Evolutionary conservation across 2,329 filamentous ascomycete genomes (phyloP).

Genomic region (Penicillium sp.): DNA sequence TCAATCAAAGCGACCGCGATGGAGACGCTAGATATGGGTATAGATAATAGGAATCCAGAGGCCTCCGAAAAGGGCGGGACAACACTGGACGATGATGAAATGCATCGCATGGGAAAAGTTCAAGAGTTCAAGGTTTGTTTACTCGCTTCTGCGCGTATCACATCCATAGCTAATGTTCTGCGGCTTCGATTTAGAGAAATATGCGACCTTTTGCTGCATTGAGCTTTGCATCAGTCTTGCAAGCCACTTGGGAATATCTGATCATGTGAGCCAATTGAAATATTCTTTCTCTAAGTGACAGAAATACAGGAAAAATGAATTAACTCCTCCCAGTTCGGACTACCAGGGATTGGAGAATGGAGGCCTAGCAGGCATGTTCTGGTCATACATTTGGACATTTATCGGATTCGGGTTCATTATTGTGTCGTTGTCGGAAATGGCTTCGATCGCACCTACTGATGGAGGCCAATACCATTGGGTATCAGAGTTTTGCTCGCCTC

Average conservation of each 20-base stretch:
- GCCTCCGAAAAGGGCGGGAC: slow-evolving; percentile 9
- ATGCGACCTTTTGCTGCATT: slow-evolving; percentile 35
- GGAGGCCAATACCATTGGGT: slow-evolving; percentile 52
- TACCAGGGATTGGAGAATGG: slow-evolving; percentile 28
- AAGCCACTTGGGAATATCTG: slow-evolving; percentile 40
- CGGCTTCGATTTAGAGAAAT: slow-evolving; percentile 27
- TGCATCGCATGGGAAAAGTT: slow-evolving; percentile 33
- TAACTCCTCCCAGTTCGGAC: slow-evolving; percentile 19
- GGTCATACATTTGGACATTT: slow-evolving; percentile 48
- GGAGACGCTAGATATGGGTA: slow-evolving; percentile 13
- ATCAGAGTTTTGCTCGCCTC: slow-evolving; percentile 45
- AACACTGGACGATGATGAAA: slow-evolving; percentile 27
- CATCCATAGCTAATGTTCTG: background rate
- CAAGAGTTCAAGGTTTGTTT: slow-evolving; percentile 26
- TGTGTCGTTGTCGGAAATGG: slow-evolving; percentile 63
- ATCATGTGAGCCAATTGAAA: slow-evolving; percentile 24
- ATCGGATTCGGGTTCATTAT: slow-evolving; percentile 68
- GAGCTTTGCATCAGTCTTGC: slow-evolving; percentile 38
- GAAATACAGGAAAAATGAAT: background rate
- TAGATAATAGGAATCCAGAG: background rate
- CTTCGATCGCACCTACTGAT: slow-evolving; percentile 53
- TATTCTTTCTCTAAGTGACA: background rate
- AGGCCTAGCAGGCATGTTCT: slow-evolving; percentile 29
- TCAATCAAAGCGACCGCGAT: background rate
- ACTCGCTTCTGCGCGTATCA: background rate